Evolutionary conservation across 2,329 filamentous ascomycete species (phyloP).

Genomic region (Colletotrichum navitas): DNA sequence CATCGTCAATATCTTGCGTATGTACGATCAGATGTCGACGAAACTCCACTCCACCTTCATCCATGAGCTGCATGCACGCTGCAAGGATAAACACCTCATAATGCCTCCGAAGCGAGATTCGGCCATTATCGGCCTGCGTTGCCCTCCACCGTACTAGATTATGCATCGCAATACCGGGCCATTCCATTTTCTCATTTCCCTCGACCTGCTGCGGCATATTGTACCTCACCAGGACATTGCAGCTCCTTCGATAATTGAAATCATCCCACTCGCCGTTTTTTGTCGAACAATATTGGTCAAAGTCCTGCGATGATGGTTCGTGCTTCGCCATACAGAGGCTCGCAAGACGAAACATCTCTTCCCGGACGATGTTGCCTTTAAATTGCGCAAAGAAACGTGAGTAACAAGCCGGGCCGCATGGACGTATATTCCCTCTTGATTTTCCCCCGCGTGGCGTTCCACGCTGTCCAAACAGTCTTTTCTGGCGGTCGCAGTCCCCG

Average conservation of each 20-base stretch:
- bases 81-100: neutral
- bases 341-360: neutral
- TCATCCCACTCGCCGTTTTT: neutral
- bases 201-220: neutral
- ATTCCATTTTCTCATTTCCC: neutral
- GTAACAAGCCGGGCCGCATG: neutral
- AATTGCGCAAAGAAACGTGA: neutral
- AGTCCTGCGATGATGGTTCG: fast-evolving
- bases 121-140: neutral
- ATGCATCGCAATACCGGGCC: neutral
- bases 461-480: neutral
- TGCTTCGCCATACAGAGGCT: neutral
- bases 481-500: neutral
- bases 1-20: neutral
- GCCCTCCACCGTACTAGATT: neutral
- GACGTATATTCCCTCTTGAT: neutral
- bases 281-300: neutral
- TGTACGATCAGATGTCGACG: neutral
- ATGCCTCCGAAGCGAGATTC: neutral
- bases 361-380: neutral
- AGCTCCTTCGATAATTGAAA: neutral
- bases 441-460: neutral
- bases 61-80: neutral
- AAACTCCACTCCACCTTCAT: neutral
- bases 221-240: neutral